A percentile compares a stretch with the other conserved stretches of the same genome.
Conservation (phyloP, 345 rosid species). For the Mangifera indica region DNA sequence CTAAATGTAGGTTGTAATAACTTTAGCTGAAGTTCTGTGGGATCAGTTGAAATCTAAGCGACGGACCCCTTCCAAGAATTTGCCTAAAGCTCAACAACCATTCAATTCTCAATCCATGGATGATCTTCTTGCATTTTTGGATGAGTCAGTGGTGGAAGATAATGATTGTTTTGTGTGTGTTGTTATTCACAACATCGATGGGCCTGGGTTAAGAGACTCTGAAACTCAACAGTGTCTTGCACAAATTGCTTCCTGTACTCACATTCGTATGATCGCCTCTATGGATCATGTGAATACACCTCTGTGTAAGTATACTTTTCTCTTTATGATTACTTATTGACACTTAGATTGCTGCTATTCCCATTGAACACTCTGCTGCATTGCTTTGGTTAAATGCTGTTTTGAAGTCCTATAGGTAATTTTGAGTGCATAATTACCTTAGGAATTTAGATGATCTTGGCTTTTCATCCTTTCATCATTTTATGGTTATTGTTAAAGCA, state of each 20-base stretch:
- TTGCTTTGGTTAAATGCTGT: neutral
- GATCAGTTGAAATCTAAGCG: conserved; percentile 54
- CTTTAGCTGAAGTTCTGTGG: conserved; percentile 69
- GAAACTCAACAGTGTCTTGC: conserved; percentile 82
- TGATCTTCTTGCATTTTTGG: conserved; percentile 64
- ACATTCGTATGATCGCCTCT: conserved; percentile 77
- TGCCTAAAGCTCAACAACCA: conserved; percentile 53
- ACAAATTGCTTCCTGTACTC: conserved; percentile 73
- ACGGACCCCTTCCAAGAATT: conserved; percentile 29
- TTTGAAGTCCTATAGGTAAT: neutral
- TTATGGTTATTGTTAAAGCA: neutral
- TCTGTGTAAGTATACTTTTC: conserved; percentile 53
- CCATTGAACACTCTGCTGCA: neutral
- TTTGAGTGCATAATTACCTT: neutral
- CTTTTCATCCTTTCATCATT: neutral
- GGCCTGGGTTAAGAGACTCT: conserved; percentile 77
- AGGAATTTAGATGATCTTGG: neutral
- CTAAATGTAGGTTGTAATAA: conserved; percentile 49
- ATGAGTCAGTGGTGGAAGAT: conserved; percentile 44
- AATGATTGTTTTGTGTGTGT: conserved; percentile 59
- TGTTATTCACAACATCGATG: conserved; percentile 84
- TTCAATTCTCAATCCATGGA: conserved; percentile 64
- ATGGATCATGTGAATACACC: conserved; percentile 84
- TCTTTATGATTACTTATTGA: neutral
- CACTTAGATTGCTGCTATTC: neutral